Base-by-base conservation (phyloP, 2,329 filamentous ascomycete genomes). In the Aspergillus carbonarius region DNA sequence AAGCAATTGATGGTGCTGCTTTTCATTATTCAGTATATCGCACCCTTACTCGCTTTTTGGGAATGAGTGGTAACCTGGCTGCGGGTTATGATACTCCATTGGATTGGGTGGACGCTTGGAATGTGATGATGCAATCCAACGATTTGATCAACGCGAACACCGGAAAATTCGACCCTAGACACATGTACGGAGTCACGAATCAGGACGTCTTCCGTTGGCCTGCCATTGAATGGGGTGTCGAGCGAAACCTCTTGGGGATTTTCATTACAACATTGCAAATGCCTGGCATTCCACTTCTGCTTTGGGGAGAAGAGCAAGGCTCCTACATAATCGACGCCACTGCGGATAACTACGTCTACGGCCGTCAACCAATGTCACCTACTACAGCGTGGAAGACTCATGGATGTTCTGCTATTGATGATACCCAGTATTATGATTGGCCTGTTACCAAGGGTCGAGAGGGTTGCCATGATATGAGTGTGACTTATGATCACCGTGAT, bases 141-240 rank as follows among this genome's bases (percentile, higher is more conserved):
- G 85, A 88, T 64, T 73, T 87, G 63, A 72, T 83, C 61, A 88
- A 87, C 63, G 78, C 82, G 2, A 83, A 85, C 66, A 87, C 83
- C 2, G 85, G 84, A 32, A 71, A 82, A 54, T 85, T 86, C 60
- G 86, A 88, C 63, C 86, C 86, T 3, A 80, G 86, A 1, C 85
- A 88, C 67, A 82, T 88, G 79, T 88, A 83, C 66, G 86, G 85
- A 50, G 81, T 82, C 2, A 86, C 85, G 6, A 88, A 88, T 66
- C 86, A 88, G 72, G 86, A 88, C 67, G 84, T 88, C 7, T 85
- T 88, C 64, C 79, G 85, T 35, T 88, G 85, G 85, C 85, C 85
- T 8, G 79, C 83, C 9, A 75, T 88, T 23, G 74, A 77, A 37
- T 79, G 84, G 58, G 85, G 85, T 4, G 82, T 82, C 0, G 77